phyloP scores from a whole-genome alignment of 805 yeast species.

The Candida lessepsii region DNA sequence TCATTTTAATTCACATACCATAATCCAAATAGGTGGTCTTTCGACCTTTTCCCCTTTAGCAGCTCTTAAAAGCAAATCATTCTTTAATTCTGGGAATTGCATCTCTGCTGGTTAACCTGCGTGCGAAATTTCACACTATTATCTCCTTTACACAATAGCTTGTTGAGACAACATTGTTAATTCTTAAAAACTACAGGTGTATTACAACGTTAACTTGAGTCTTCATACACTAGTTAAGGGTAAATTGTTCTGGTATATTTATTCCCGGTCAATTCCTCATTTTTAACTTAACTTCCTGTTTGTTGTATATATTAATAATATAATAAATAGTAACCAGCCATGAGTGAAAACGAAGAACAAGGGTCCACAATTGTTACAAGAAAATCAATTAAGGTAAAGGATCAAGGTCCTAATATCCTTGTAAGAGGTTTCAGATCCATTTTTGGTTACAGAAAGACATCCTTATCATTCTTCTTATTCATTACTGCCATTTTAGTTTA shows the following conservation, averaged over 20 bases:
- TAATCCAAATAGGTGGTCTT: constrained; percentile 97
- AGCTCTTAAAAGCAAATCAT: constrained; percentile 88
- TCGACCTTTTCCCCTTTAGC: constrained; percentile 89
- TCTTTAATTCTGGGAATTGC: constrained; percentile 73
- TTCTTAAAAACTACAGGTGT: not conserved
- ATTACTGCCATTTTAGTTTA: constrained; percentile 46
- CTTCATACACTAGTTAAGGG: no score
- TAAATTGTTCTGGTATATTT: not conserved
- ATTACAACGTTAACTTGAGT: no score
- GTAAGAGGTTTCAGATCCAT: constrained; percentile 39
- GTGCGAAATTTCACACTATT: not conserved
- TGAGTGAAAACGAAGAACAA: constrained; percentile 14
- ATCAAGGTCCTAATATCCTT: constrained; percentile 20
- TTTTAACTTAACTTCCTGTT: no score
- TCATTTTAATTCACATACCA: constrained; percentile 65
- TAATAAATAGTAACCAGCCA: no score
- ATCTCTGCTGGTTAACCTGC: constrained; percentile 20
- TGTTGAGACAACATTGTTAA: not conserved
- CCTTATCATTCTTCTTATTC: constrained; percentile 56
- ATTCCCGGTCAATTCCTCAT: not conserved
- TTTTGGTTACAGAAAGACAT: constrained; percentile 72
- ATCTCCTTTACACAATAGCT: not conserved
- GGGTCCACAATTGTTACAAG: constrained; percentile 2
- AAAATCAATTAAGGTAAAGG: not conserved
- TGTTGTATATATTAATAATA: no score